Evolutionary conservation across 352 stramenopile genomes (phyloP).

Genomic region (Pythium aphanidermatum): DNA sequence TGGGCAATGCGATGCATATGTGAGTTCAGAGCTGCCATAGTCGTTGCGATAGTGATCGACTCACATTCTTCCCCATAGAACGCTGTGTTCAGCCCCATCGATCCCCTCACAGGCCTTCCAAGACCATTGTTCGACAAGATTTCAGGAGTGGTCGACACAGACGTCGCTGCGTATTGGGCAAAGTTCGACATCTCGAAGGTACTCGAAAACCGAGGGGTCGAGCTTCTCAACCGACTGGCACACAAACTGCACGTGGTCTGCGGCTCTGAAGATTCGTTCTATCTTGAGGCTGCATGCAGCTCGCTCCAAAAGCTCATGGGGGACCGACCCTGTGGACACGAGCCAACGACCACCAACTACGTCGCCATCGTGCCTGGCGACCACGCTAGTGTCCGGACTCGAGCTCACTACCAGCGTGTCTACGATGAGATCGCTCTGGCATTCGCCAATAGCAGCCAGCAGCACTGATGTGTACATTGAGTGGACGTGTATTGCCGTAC

Average conservation of each 20-base stretch:
- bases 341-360: slow-evolving; percentile 39
- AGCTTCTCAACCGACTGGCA: slow-evolving; percentile 35
- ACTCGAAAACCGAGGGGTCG: slow-evolving; percentile 23
- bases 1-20: slow-evolving; percentile 72
- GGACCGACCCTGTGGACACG: slow-evolving; percentile 14
- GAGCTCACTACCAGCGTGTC: slow-evolving; percentile 52
- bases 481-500: no score
- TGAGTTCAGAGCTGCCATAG: slow-evolving; percentile 30
- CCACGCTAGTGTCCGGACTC: slow-evolving; percentile 62
- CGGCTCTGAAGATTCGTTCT: slow-evolving; percentile 68
- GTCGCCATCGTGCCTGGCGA: slow-evolving; percentile 65
- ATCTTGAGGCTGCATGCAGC: slow-evolving; percentile 59
- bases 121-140: slow-evolving; percentile 69
- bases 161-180: slow-evolving; percentile 49
- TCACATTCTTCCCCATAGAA: slow-evolving; percentile 34
- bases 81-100: slow-evolving; percentile 55
- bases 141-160: slow-evolving; percentile 53
- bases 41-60: no score
- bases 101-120: slow-evolving; percentile 36
- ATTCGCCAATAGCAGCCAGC: no score
- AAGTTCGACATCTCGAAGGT: slow-evolving; percentile 65
- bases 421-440: slow-evolving; percentile 54
- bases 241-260: slow-evolving; percentile 74
- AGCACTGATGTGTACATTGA: no score
- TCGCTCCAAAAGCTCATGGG: slow-evolving; percentile 50